Evolutionary conservation across 2,329 filamentous ascomycete genomes (phyloP).

Genomic region (Neopestalotiopsis sp.): DNA sequence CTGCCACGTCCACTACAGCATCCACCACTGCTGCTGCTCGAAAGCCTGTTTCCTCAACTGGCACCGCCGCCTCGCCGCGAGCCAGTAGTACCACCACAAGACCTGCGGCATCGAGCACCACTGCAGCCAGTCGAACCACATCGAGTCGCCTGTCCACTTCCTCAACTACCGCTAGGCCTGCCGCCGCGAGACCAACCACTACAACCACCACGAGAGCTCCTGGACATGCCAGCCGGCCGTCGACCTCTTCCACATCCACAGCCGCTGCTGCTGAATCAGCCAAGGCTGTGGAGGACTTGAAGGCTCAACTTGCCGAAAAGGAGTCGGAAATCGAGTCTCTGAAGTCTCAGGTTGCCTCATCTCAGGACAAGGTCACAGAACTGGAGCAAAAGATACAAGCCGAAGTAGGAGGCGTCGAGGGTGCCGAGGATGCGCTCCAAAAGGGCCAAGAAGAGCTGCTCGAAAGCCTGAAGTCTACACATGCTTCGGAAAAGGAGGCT

Average conservation of each 20-base stretch:
- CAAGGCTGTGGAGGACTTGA: constrained; percentile 66
- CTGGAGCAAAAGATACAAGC: constrained; percentile 57
- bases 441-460: constrained; percentile 52
- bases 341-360: constrained; percentile 59
- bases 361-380: constrained; percentile 59
- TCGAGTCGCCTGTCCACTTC: constrained; percentile 23
- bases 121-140: constrained; percentile 30
- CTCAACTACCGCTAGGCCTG: constrained; percentile 37
- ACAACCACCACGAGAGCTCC: constrained; percentile 43
- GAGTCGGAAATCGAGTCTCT: constrained; percentile 63
- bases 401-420: constrained; percentile 40
- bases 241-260: constrained; percentile 36
- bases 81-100: constrained; percentile 40
- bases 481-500: constrained; percentile 52
- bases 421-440: constrained; percentile 45
- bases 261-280: constrained; percentile 46
- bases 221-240: constrained; percentile 49
- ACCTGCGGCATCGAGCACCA: constrained; percentile 41
- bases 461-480: constrained; percentile 53
- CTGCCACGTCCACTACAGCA: constrained; percentile 35
- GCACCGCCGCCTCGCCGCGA: constrained; percentile 35
- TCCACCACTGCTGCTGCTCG: constrained; percentile 37
- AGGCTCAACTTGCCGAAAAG: constrained; percentile 61
- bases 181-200: constrained; percentile 41
- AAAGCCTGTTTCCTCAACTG: constrained; percentile 31